These are phyloP conservation scores for Blastobotrys proliferans DNA, from an alignment of 1,139 yeast species.

Conservation along the genomic window DNA sequence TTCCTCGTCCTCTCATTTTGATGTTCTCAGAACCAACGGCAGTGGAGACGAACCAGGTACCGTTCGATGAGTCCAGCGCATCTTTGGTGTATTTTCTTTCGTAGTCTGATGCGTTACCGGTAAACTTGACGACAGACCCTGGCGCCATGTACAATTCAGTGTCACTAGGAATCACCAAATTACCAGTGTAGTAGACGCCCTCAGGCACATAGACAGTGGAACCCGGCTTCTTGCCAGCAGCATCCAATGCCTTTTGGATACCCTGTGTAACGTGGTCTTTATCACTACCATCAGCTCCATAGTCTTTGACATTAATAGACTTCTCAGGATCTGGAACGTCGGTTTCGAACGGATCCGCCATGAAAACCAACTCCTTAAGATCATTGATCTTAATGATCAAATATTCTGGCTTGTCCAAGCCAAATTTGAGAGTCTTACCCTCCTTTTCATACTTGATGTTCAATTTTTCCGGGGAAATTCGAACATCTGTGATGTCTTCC, in stretches of 20 bases:
- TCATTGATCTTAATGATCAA: slow-evolving; percentile 1
- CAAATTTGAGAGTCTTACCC: background rate
- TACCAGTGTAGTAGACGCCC: slow-evolving; percentile 3
- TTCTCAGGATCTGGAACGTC: background rate
- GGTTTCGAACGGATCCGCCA: slow-evolving; percentile 1
- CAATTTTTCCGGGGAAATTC: background rate
- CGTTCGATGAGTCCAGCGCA: background rate
- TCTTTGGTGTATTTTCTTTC: slow-evolving; percentile 2
- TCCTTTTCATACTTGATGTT: background rate
- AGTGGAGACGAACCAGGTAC: slow-evolving; percentile 1
- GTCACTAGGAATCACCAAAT: slow-evolving; percentile 1
- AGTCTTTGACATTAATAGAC: background rate
- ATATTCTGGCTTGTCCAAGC: background rate
- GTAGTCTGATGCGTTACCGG: slow-evolving; percentile 2
- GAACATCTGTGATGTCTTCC: background rate
- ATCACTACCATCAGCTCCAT: slow-evolving; percentile 1
- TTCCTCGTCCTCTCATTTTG: background rate
- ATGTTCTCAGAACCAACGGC: background rate
- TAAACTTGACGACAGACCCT: slow-evolving; percentile 1
- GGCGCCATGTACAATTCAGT: slow-evolving; percentile 2
- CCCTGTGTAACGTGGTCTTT: slow-evolving; percentile 3
- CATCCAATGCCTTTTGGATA: background rate
- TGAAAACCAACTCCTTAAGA: slow-evolving; percentile 1
- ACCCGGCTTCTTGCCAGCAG: background rate
- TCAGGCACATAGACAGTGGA: slow-evolving; percentile 2